These are phyloP conservation scores for Lasiosphaeria ovina DNA, from an alignment of 495 filamentous ascomycete genomes.

Conservation along the genomic window DNA sequence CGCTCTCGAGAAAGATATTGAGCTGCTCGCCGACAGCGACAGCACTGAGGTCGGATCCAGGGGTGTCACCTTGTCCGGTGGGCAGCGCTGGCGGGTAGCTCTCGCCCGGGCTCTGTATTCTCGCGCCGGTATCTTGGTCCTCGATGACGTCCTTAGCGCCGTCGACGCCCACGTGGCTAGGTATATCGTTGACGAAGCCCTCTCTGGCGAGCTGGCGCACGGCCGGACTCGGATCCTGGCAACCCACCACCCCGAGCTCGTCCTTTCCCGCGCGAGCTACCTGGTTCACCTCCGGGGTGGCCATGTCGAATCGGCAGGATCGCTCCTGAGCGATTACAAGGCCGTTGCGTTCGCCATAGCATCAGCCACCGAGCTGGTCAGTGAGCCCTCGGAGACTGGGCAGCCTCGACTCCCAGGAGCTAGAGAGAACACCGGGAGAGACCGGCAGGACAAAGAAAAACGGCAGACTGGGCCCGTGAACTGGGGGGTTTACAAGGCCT, in stretches of 20 bases:
- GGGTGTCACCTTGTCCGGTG: slow-evolving; percentile 68
- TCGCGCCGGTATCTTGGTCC: slow-evolving; percentile 57
- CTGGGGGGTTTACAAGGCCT: slow-evolving; percentile 54
- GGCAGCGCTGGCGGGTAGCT: slow-evolving; percentile 66
- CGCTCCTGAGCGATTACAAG: slow-evolving; percentile 24
- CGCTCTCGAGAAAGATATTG: slow-evolving; percentile 62
- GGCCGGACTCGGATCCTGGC: slow-evolving; percentile 52
- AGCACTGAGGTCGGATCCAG: slow-evolving; percentile 68
- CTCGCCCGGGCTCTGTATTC: slow-evolving; percentile 73
- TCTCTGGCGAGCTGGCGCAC: slow-evolving; percentile 45
- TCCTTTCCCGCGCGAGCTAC: slow-evolving; percentile 58
- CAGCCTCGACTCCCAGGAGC: no score
- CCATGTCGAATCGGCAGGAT: slow-evolving; percentile 44
- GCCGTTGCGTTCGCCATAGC: slow-evolving; percentile 54
- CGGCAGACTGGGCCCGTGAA: slow-evolving; percentile 59
- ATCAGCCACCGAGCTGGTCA: slow-evolving; percentile 28
- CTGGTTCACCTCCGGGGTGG: slow-evolving; percentile 61
- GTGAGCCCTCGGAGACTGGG: no score
- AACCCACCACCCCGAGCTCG: slow-evolving; percentile 55
- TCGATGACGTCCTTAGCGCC: slow-evolving; percentile 71
- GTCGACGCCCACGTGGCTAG: slow-evolving; percentile 53
- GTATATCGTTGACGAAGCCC: slow-evolving; percentile 47
- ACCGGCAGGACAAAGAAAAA: no score
- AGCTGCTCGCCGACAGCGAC: slow-evolving; percentile 63
- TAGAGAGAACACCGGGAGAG: no score